Evolutionary conservation across 2,329 filamentous ascomycete genomes (phyloP).

Genomic region (Dactylellina parvicollis): DNA sequence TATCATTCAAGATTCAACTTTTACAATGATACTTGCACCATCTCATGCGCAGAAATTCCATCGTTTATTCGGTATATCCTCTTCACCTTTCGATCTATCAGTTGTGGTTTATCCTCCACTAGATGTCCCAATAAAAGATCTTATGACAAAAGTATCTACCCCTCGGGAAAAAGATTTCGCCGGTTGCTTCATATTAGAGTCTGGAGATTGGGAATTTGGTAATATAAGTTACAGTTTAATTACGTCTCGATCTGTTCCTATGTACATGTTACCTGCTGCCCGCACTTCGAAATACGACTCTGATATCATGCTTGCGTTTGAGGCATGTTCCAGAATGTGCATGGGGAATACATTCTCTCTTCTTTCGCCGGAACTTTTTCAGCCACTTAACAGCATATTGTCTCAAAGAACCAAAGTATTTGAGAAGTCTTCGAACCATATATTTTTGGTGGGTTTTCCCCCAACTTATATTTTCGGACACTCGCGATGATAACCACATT

Average conservation of each 20-base stretch:
- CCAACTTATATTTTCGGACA: background rate
- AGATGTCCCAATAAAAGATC: conserved; percentile 5
- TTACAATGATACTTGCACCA: conserved; percentile 56
- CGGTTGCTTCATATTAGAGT: conserved; percentile 19
- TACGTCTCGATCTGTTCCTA: background rate
- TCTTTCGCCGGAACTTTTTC: background rate
- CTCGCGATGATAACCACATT: too few species aligned
- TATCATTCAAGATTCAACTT: conserved; percentile 53
- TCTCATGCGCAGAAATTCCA: conserved; percentile 55
- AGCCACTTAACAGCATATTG: background rate
- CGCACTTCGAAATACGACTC: conserved; percentile 4
- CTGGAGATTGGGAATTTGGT: background rate
- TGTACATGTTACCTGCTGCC: background rate
- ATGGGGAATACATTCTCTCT: background rate
- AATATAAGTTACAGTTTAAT: background rate
- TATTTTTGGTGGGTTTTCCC: conserved; percentile 4
- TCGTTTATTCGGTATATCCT: conserved; percentile 52
- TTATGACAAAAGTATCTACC: background rate
- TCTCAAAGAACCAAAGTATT: conserved; percentile 8
- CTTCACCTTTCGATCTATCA: conserved; percentile 50
- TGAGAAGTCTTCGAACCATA: background rate
- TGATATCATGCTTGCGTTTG: conserved; percentile 9
- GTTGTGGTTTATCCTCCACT: conserved; percentile 56
- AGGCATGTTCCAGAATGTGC: conserved; percentile 1
- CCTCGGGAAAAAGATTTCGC: background rate